These are phyloP conservation scores for Podosphaera fusca DNA, from an alignment of 2,329 filamentous ascomycete species.

Conservation along the genomic window DNA sequence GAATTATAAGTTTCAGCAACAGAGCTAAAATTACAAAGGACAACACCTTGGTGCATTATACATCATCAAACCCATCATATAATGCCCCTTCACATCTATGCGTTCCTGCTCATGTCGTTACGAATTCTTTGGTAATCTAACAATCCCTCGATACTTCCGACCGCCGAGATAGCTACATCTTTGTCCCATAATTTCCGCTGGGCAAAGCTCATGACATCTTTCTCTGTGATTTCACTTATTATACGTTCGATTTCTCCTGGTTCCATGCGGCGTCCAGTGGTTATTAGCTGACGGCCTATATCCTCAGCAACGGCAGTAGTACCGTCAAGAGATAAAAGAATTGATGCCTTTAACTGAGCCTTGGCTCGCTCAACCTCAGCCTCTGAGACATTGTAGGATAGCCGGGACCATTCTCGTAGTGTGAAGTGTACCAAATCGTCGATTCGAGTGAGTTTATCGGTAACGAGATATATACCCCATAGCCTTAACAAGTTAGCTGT, in stretches of 20 bases:
- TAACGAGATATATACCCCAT: conserved; percentile 97
- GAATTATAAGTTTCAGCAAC: no score
- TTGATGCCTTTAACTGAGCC: conserved; percentile 95
- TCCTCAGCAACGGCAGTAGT: conserved; percentile 95
- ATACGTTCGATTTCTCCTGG: conserved; percentile 87
- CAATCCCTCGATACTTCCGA: conserved; percentile 70
- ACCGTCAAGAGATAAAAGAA: conserved; percentile 89
- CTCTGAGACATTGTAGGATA: conserved; percentile 68
- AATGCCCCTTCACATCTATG: conserved; percentile 9
- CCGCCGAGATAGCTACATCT: conserved; percentile 80
- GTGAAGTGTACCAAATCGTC: conserved; percentile 97
- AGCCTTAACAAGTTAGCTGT: conserved; percentile 38
- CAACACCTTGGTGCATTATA: no score
- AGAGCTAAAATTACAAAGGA: no score
- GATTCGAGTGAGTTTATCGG: conserved; percentile 64
- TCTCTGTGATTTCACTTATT: conserved; percentile 73
- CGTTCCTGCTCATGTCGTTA: conserved; percentile 70
- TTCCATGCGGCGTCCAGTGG: conserved; percentile 75
- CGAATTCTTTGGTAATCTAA: conserved; percentile 59
- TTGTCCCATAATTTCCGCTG: conserved; percentile 92
- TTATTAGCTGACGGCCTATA: conserved; percentile 95
- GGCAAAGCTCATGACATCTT: conserved; percentile 93
- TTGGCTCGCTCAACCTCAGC: conserved; percentile 96
- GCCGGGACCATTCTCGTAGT: conserved; percentile 91
- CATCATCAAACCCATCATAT: no score